Conservation (phyloP, 768 basidiomycete genomes). For the Dendrothele bispora region DNA sequence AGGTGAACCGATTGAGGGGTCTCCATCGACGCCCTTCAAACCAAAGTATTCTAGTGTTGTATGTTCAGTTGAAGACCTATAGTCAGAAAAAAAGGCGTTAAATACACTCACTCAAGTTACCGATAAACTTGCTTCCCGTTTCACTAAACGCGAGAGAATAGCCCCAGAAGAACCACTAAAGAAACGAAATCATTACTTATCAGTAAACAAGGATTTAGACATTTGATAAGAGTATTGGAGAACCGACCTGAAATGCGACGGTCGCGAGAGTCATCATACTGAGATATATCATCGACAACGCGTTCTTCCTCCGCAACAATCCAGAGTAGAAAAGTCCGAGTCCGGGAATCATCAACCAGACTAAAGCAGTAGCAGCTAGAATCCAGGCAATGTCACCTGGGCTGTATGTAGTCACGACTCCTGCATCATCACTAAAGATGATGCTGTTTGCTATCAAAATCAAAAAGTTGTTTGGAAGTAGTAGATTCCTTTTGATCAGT, state of each 20-base stretch:
- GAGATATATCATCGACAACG: conserved; percentile 85
- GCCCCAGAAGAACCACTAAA: conserved; percentile 97
- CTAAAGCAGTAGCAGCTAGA: conserved; percentile 73
- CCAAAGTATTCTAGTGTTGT: conserved; percentile 87
- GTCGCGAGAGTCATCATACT: conserved; percentile 75
- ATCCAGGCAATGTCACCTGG: conserved; percentile 56
- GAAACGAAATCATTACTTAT: no score
- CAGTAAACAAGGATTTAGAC: not conserved
- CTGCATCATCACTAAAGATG: conserved; percentile 27
- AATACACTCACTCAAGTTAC: conserved; percentile 77
- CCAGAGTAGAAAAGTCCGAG: conserved; percentile 92
- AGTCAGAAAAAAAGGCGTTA: no score
- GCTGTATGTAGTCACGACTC: conserved; percentile 39
- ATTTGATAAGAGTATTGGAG: conserved; percentile 4
- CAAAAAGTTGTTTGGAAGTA: no score
- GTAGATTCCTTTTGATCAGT: no score
- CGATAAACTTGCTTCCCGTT: conserved; percentile 73
- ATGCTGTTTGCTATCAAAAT: conserved; percentile 46
- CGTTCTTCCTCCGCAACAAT: conserved; percentile 89
- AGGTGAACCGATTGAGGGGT: conserved; percentile 70
- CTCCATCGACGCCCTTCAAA: conserved; percentile 72
- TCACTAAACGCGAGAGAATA: conserved; percentile 91
- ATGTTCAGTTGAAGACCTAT: no score
- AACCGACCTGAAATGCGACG: conserved; percentile 76
- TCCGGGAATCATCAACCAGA: conserved; percentile 84